phyloP scores from a whole-genome alignment of 2,329 filamentous ascomycete genomes.

The Magnaporthales sp. region DNA sequence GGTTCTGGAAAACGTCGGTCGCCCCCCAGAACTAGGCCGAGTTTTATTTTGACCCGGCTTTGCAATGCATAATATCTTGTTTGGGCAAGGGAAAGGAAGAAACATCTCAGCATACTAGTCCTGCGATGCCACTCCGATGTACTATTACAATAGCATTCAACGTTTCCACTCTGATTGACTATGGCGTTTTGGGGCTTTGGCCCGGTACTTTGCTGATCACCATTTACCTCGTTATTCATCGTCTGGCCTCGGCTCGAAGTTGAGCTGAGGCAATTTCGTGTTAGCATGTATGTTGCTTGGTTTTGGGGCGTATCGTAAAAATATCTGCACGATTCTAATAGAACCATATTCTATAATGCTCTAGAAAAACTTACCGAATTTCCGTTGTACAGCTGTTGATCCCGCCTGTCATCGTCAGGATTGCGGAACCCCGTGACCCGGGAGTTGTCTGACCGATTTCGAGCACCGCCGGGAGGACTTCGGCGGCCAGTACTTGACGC shows the following conservation, averaged over 20 bases:
- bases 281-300: not conserved
- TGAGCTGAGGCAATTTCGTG: constrained; percentile 37
- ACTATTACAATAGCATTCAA: constrained; percentile 5
- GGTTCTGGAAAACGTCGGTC: not conserved
- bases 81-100: not conserved
- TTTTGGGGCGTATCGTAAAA: not conserved
- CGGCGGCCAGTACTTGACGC: constrained; percentile 10
- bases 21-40: not conserved
- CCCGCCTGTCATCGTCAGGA: constrained; percentile 41
- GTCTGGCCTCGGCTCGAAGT: constrained; percentile 59
- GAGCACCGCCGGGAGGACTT: not conserved
- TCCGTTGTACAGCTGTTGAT: constrained; percentile 79
- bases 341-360: too few relatives aligned
- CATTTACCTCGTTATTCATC: constrained; percentile 28
- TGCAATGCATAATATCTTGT: not conserved
- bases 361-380: constrained; percentile 74
- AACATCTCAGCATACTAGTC: not conserved
- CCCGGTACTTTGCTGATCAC: too few relatives aligned
- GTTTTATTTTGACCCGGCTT: not conserved
- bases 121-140: not conserved
- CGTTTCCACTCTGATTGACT: constrained; percentile 1
- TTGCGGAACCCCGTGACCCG: constrained; percentile 42
- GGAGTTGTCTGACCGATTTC: not conserved
- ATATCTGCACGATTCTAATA: too few relatives aligned
- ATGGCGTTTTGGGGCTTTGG: not conserved